These are phyloP conservation scores for Sarocladiaceae sp. DNA, from an alignment of 2,329 filamentous ascomycete genomes.

Conservation along the genomic window DNA sequence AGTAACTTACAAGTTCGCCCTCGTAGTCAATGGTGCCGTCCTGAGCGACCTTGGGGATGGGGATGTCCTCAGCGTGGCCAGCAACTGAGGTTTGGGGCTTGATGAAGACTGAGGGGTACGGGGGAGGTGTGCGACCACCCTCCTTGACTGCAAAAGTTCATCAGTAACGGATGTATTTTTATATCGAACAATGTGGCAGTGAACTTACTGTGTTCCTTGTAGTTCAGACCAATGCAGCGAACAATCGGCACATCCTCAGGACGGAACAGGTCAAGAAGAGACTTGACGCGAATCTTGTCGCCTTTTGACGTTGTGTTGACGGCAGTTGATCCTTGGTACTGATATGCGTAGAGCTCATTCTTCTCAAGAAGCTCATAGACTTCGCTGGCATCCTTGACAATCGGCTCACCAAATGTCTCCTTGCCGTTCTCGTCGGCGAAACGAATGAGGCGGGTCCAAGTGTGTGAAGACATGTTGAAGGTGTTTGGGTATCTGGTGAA, in stretches of 20 bases:
- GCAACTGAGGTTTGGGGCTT: constrained; percentile 40
- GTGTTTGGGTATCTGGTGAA: constrained; percentile 2
- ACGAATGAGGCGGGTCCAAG: constrained; percentile 28
- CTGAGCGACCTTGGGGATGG: constrained; percentile 42
- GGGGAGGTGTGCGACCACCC: constrained; percentile 45
- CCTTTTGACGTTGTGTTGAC: constrained; percentile 20
- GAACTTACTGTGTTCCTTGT: constrained; percentile 29
- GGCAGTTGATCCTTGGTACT: constrained; percentile 24
- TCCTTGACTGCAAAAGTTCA: constrained; percentile 36
- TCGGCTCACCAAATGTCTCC: constrained; percentile 29
- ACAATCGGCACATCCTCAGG: constrained; percentile 29
- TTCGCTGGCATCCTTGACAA: constrained; percentile 21
- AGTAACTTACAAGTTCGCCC: constrained; percentile 35
- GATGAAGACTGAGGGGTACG: constrained; percentile 46
- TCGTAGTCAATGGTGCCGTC: constrained; percentile 46
- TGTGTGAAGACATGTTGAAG: neutral
- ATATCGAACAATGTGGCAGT: neutral
- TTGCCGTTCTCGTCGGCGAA: constrained; percentile 28
- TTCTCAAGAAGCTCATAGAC: constrained; percentile 21
- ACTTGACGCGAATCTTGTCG: constrained; percentile 26
- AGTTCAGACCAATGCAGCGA: constrained; percentile 32
- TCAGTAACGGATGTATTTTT: neutral
- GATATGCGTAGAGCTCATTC: constrained; percentile 23
- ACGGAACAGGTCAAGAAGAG: constrained; percentile 23
- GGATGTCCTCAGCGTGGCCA: constrained; percentile 30